Conservation (phyloP, 78 protist species). For the Creolimax fragrantissima region DNA sequence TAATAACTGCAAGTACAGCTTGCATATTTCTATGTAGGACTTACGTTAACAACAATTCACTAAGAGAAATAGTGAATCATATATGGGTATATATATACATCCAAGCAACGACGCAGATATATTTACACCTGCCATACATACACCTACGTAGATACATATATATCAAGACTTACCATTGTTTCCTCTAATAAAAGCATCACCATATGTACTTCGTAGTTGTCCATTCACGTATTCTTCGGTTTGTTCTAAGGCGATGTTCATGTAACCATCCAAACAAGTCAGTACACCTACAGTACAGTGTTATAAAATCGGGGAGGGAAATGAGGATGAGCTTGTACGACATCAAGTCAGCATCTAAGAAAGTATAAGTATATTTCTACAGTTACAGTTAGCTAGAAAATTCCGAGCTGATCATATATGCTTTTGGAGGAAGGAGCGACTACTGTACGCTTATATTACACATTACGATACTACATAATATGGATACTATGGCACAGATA, state of each 20-base stretch:
- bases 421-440: no score
- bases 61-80: background rate
- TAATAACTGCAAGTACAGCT: background rate
- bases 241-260: constrained; percentile 93
- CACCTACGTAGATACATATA: background rate
- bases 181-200: constrained; percentile 88
- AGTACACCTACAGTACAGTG: constrained; percentile 50
- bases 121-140: background rate
- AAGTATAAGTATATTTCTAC: background rate
- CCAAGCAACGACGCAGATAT: background rate
- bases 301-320: background rate
- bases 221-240: constrained; percentile 87
- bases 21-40: background rate
- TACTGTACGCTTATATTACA: no score
- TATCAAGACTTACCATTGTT: constrained; percentile 71
- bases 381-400: no score
- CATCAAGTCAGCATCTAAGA: no score
- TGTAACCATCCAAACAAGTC: constrained; percentile 85
- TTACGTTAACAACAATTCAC: background rate
- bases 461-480: no score
- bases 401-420: no score
- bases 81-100: background rate
- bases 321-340: background rate
- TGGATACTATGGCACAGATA: no score
- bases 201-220: constrained; percentile 67